Conservation (phyloP, 2,329 filamentous ascomycete species). For the Akanthomyces dipterigenus region DNA sequence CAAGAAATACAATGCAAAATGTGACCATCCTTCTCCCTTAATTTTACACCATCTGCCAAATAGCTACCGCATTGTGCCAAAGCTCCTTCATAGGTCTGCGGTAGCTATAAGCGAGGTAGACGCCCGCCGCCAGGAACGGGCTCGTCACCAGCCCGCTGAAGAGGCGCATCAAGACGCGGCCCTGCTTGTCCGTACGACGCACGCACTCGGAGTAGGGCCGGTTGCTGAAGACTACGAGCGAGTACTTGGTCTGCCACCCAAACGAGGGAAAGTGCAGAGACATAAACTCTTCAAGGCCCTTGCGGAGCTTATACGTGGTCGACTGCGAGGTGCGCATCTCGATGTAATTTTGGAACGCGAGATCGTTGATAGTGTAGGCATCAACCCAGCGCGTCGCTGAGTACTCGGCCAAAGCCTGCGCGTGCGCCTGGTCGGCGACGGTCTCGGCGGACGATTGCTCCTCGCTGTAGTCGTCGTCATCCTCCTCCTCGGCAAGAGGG, state of each 20-base stretch:
- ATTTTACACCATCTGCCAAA: constrained; percentile 11
- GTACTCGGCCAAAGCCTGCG: constrained; percentile 67
- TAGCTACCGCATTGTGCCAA: constrained; percentile 2
- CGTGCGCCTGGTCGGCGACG: constrained; percentile 48
- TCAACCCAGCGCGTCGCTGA: constrained; percentile 67
- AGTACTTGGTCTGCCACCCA: constrained; percentile 91
- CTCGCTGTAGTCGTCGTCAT: not conserved
- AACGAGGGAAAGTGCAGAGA: constrained; percentile 67
- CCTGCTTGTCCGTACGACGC: constrained; percentile 61
- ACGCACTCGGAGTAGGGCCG: constrained; percentile 83
- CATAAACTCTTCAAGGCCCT: constrained; percentile 78
- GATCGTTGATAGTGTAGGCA: constrained; percentile 83
- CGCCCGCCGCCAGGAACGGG: constrained; percentile 22
- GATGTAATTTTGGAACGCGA: constrained; percentile 83
- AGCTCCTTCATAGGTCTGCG: constrained; percentile 12
- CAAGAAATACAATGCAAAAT: not conserved
- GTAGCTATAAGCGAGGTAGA: constrained; percentile 22
- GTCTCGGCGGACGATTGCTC: constrained; percentile 23
- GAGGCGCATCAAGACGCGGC: constrained; percentile 46
- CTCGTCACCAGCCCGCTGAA: constrained; percentile 32
- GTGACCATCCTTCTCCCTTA: too few relatives aligned
- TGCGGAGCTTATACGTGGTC: constrained; percentile 70
- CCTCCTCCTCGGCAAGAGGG: constrained; percentile 20
- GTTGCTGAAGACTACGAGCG: constrained; percentile 87
- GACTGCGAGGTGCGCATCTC: constrained; percentile 91